Evolutionary conservation across 2,329 filamentous ascomycete species (phyloP).

Genomic region (Penicillium thymicola): DNA sequence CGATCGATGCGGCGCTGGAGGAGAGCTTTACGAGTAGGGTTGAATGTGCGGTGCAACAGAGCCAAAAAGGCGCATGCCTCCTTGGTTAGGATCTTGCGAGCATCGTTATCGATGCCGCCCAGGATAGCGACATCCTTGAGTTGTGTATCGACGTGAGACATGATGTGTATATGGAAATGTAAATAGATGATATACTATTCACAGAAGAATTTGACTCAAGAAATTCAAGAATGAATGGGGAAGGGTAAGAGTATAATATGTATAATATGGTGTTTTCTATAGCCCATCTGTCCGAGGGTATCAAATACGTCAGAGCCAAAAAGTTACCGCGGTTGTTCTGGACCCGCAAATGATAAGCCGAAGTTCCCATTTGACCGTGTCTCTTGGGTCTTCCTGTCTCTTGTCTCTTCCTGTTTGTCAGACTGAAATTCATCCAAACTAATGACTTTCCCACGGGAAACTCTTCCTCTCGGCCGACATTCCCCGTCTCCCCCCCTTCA

Average conservation of each 20-base stretch:
- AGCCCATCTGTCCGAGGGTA: constrained; percentile 22
- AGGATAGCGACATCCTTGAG: constrained; percentile 86
- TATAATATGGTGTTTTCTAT: constrained; percentile 13
- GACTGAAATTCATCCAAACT: neutral
- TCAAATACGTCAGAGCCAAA: constrained; percentile 20
- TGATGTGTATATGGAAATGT: constrained; percentile 31
- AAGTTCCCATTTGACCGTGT: neutral
- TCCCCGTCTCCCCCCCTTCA: constrained; percentile 8
- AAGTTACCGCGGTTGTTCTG: constrained; percentile 21
- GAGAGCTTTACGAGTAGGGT: constrained; percentile 79
- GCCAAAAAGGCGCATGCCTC: constrained; percentile 89
- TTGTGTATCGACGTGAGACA: constrained; percentile 70
- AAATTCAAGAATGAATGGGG: too few species aligned
- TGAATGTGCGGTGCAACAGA: constrained; percentile 92
- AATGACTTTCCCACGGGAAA: constrained; percentile 24
- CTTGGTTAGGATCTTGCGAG: constrained; percentile 88
- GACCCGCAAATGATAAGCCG: constrained; percentile 12
- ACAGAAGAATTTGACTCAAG: too few species aligned
- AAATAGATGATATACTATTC: neutral
- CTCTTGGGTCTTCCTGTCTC: neutral
- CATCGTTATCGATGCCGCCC: constrained; percentile 70
- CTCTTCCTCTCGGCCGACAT: constrained; percentile 26
- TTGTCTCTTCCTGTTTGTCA: too few species aligned
- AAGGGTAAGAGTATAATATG: too few species aligned
- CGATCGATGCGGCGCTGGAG: constrained; percentile 81